phyloP scores from a whole-genome alignment of 1,284 basidiomycete species.

The Cutaneotrichosporon sp. region DNA sequence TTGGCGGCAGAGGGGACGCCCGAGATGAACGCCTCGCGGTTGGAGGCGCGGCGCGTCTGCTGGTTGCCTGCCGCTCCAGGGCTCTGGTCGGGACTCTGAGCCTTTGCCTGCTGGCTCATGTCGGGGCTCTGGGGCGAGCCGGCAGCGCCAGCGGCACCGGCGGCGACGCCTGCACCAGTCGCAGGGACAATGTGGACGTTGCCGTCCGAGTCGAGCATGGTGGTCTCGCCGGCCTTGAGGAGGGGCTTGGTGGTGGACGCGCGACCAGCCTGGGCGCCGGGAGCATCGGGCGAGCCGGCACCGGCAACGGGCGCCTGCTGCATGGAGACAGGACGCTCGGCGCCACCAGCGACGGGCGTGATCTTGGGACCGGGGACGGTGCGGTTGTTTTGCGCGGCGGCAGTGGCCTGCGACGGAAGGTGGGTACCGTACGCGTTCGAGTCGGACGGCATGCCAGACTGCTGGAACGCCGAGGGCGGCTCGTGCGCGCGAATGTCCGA shows the following conservation, averaged over 20 bases:
- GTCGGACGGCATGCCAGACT: constrained; percentile 1
- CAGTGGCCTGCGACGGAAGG: constrained; percentile 18
- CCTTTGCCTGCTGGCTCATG: no score
- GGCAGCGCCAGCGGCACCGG: constrained; percentile 9
- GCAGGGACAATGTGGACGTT: no score
- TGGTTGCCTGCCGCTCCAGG: no score
- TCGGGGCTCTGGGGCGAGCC: not conserved
- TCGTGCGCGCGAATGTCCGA: constrained; percentile 2
- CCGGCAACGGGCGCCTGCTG: not conserved
- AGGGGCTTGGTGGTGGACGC: no score
- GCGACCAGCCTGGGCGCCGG: constrained; percentile 2
- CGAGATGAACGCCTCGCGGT: constrained; percentile 9
- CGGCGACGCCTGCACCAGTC: no score
- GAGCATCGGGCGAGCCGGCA: constrained; percentile 4
- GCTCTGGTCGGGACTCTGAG: no score
- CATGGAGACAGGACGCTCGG: not conserved
- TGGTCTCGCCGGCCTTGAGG: no score
- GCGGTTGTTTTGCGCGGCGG: constrained; percentile 21
- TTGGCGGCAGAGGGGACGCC: constrained; percentile 1
- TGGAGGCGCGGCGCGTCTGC: not conserved
- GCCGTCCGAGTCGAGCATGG: no score
- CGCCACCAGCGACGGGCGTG: constrained; percentile 9
- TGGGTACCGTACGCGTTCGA: constrained; percentile 1
- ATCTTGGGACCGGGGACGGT: constrained; percentile 20
- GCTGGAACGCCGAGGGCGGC: constrained; percentile 3